Conservation (phyloP, 2,329 filamentous ascomycete genomes). For the Colletotrichum tamarilloi region DNA sequence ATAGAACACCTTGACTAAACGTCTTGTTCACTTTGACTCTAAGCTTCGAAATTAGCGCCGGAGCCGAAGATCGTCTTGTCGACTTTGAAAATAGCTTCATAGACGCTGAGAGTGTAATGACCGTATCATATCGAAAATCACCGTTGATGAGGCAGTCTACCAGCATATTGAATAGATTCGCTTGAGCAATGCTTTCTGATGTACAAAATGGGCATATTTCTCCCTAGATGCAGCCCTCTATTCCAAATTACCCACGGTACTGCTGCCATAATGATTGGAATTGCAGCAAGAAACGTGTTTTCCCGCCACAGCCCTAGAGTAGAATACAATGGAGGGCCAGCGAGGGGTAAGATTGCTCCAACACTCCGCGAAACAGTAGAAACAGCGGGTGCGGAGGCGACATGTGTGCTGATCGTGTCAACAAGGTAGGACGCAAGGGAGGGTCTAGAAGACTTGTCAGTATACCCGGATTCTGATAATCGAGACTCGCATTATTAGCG, state of each 20-base stretch:
- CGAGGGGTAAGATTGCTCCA: slow-evolving; percentile 64
- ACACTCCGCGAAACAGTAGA: slow-evolving; percentile 63
- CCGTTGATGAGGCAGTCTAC: neutral
- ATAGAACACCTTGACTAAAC: too few relatives aligned
- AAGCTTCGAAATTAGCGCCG: too few relatives aligned
- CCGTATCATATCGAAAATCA: neutral
- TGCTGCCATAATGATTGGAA: slow-evolving; percentile 58
- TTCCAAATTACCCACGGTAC: slow-evolving; percentile 56
- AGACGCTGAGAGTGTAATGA: too few relatives aligned
- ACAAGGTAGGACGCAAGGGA: slow-evolving; percentile 58
- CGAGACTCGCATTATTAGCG: neutral
- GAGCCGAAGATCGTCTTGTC: neutral
- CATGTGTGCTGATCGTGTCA: slow-evolving; percentile 65
- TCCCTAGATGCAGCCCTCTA: slow-evolving; percentile 52
- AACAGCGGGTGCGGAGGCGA: slow-evolving; percentile 72
- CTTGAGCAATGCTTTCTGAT: neutral
- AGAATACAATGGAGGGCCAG: slow-evolving; percentile 61
- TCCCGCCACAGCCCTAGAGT: slow-evolving; percentile 66
- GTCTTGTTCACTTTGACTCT: too few relatives aligned
- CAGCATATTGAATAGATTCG: neutral
- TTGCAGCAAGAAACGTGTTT: slow-evolving; percentile 47
- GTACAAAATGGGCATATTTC: neutral
- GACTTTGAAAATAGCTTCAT: neutral
- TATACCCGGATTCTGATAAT: neutral
- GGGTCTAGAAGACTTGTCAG: neutral